Evolutionary conservation across 192 early-diverging fungal genomes (phyloP).

Genomic region (Coemansia sp.): DNA sequence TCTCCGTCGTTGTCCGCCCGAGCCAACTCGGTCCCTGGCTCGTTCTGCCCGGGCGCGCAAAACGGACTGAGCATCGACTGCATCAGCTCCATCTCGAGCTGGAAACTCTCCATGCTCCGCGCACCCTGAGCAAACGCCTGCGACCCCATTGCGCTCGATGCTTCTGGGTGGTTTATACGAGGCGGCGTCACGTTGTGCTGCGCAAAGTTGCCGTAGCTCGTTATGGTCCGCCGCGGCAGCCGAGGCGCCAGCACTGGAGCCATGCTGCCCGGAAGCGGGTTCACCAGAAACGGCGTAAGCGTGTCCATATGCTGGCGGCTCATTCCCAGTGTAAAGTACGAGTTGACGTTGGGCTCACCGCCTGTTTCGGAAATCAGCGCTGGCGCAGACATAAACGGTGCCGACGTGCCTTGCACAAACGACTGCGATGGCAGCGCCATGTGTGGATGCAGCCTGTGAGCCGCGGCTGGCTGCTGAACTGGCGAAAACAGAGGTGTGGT

Average conservation of each 20-base stretch:
- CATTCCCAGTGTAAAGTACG: conserved; percentile 42
- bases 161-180: neutral
- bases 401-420: conserved; percentile 7
- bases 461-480: neutral
- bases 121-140: conserved; percentile 1
- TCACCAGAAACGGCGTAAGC: conserved; percentile 14
- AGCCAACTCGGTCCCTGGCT: neutral
- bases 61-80: conserved; percentile 37
- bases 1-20: conserved; percentile 11
- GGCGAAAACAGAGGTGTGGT: conserved; percentile 8
- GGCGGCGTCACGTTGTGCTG: conserved; percentile 2
- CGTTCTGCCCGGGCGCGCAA: conserved; percentile 17
- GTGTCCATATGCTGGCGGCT: conserved; percentile 3
- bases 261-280: neutral
- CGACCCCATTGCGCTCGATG: neutral
- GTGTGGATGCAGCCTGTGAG: neutral
- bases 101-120: conserved; percentile 6
- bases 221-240: neutral
- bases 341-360: conserved; percentile 35
- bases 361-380: conserved; percentile 43
- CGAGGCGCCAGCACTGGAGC: neutral
- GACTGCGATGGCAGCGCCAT: neutral
- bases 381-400: conserved; percentile 46
- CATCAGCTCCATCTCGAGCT: conserved; percentile 47
- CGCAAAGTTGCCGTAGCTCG: conserved; percentile 2